These are phyloP conservation scores for Solanum pinnatisectum DNA, from an alignment of 257 asterid genomes.

Conservation along the genomic window DNA sequence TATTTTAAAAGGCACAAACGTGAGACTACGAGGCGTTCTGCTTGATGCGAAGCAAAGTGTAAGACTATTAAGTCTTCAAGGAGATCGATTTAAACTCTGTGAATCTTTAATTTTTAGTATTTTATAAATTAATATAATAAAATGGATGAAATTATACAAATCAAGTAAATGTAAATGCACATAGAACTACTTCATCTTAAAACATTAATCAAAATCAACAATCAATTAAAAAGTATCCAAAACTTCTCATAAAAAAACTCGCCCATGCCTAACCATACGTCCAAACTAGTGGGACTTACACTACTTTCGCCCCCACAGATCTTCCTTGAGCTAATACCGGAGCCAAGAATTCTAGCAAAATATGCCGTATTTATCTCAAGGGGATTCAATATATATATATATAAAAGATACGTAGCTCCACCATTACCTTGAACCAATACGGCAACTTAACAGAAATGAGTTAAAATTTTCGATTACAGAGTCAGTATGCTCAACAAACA, in stretches of 20 bases:
- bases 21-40: not conserved
- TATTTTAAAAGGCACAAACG: not conserved
- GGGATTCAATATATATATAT: not conserved
- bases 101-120: no score
- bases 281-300: not conserved
- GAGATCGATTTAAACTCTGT: no score
- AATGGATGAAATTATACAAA: no score
- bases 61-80: no score
- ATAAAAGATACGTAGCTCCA: not conserved
- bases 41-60: not conserved
- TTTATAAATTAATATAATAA: no score
- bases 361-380: not conserved
- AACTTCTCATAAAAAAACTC: no score
- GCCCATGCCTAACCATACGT: not conserved
- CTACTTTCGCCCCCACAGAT: not conserved
- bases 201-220: no score
- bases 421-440: not conserved
- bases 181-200: not conserved
- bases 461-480: not conserved
- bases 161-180: no score
- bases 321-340: not conserved
- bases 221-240: not conserved
- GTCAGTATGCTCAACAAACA: not conserved
- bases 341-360: not conserved
- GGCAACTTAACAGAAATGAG: not conserved